These are phyloP conservation scores for Carex cristatella DNA, from an alignment of 176 grass and related monocot genomes.

Conservation along the genomic window DNA sequence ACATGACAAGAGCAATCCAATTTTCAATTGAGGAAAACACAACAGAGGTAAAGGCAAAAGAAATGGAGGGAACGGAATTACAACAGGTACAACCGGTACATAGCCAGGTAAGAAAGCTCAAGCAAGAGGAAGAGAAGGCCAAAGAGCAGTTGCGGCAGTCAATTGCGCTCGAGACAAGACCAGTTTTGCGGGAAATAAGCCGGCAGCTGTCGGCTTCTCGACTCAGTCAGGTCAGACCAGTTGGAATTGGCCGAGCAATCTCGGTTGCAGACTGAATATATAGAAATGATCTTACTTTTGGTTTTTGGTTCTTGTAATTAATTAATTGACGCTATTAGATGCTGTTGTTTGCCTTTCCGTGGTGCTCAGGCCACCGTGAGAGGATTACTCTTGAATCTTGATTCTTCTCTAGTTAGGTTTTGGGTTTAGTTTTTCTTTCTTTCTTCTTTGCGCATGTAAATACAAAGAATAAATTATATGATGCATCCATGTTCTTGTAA, in stretches of 20 bases:
- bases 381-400: conserved; percentile 16
- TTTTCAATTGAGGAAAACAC: conserved; percentile 26
- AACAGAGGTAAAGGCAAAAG: not conserved
- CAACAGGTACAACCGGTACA: conserved; percentile 44
- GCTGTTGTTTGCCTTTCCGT: conserved; percentile 37
- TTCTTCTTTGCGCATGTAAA: not conserved
- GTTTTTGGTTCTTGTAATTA: not conserved
- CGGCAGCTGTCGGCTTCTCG: conserved; percentile 35
- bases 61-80: not conserved
- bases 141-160: conserved; percentile 37
- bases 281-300: not conserved
- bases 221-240: conserved; percentile 30
- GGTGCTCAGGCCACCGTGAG: conserved; percentile 25
- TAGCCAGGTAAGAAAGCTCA: conserved; percentile 70
- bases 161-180: conserved; percentile 41
- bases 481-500: not conserved
- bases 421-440: not conserved
- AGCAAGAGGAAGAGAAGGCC: conserved; percentile 65
- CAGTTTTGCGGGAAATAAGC: conserved; percentile 7
- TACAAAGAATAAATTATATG: conserved; percentile 6
- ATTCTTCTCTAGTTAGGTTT: not conserved
- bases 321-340: conserved; percentile 7
- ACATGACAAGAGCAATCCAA: conserved; percentile 19
- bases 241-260: conserved; percentile 17
- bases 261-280: conserved; percentile 33